Conservation (phyloP, 225 moss, liverwort and hornwort species). For the Asterella californica region DNA sequence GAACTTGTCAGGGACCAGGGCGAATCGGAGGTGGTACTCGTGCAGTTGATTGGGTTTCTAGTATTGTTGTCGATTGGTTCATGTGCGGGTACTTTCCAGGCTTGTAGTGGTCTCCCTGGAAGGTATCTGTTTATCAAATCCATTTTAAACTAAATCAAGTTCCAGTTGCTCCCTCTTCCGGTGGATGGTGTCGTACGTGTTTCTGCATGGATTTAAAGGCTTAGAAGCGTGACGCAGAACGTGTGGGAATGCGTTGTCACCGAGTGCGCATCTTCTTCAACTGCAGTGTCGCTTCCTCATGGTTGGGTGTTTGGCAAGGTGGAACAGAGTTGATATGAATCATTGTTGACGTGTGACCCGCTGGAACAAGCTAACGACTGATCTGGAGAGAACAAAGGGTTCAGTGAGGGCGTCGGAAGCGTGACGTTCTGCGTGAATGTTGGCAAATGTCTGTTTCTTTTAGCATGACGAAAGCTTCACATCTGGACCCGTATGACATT, state of each 20-base stretch:
- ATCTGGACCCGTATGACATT: no score
- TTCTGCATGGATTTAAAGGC: not conserved
- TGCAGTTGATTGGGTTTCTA: not conserved
- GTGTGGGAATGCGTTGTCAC: no score
- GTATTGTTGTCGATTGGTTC: not conserved
- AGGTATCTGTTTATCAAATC: not conserved
- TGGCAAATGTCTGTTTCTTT: not conserved
- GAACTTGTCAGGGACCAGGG: constrained; percentile 6
- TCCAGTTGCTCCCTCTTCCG: not conserved
- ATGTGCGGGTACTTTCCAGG: not conserved
- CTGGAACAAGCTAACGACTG: no score
- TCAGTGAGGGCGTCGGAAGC: not conserved
- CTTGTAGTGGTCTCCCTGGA: not conserved
- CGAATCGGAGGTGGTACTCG: not conserved
- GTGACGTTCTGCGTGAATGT: not conserved
- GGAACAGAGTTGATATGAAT: no score
- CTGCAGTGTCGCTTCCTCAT: not conserved
- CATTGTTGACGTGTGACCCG: no score
- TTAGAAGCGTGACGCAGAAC: no score
- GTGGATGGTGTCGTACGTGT: not conserved
- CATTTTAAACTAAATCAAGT: not conserved
- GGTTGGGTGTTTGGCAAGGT: no score
- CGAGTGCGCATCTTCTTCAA: not conserved
- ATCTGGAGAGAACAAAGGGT: not conserved
- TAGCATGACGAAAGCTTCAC: no score